Conservation (phyloP, 148 eudicot species). For the Talinum fruticosum region DNA sequence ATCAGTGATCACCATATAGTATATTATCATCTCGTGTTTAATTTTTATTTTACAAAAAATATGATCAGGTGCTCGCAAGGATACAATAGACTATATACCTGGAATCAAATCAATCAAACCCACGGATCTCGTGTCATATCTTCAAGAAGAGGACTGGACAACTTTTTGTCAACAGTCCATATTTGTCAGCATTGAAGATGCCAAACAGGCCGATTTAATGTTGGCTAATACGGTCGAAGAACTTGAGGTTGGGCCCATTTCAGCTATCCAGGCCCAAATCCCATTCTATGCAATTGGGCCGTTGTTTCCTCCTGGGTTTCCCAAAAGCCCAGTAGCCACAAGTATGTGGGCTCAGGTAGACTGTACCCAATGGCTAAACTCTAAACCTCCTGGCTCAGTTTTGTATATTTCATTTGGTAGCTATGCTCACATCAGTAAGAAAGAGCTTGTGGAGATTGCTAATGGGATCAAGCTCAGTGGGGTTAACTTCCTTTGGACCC, state of each 20-base stretch:
- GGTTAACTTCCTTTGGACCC: constrained; percentile 58
- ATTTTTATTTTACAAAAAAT: too few relatives aligned
- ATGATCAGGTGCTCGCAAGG: constrained; percentile 26
- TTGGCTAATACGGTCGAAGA: constrained; percentile 15
- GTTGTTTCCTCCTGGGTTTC: constrained; percentile 35
- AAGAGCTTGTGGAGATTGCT: constrained; percentile 42
- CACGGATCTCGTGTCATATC: constrained; percentile 52
- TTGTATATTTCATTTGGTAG: constrained; percentile 72
- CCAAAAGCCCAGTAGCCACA: constrained; percentile 42
- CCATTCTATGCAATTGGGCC: constrained; percentile 44
- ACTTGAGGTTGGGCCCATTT: constrained; percentile 19
- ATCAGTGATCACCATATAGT: too few relatives aligned
- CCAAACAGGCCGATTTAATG: constrained; percentile 22
- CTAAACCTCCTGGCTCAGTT: constrained; percentile 49
- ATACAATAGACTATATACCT: constrained; percentile 50
- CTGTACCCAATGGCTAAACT: constrained; percentile 58
- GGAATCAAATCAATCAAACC: constrained; percentile 47
- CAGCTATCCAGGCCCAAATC: constrained; percentile 15
- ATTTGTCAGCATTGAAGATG: constrained; percentile 9
- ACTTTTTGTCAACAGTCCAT: constrained; percentile 39
- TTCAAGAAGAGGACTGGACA: constrained; percentile 25
- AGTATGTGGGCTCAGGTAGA: constrained; percentile 61
- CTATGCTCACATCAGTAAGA: constrained; percentile 49
- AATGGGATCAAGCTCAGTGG: constrained; percentile 43
- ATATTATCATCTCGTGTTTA: not conserved